Evolutionary conservation across 2,329 filamentous ascomycete species (phyloP), one percentile per base, ranked within the genome.

Genomic region (Didymella segeticola): DNA sequence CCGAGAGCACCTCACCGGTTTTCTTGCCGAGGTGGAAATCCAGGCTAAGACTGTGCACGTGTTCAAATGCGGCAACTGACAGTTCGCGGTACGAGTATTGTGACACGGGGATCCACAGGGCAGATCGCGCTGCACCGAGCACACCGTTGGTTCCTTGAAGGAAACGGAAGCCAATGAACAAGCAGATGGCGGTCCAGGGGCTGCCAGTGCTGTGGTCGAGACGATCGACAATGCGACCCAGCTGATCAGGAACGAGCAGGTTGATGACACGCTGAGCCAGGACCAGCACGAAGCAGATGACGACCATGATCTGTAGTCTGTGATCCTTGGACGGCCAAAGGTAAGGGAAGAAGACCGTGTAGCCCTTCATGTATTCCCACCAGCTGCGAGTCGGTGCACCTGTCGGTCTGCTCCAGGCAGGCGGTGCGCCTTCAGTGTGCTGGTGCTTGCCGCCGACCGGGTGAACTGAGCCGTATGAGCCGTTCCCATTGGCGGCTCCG

Each of bases 11-110:
- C 76, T 99, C 95, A 58, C 95, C 95, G 0, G 95, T 99, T 69
- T 93, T 91, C 78, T 99, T 99, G 46, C 91, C 92, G 3, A 98
- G 84, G 71, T 99, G 95, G 69, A 99, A 99, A 73, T 98, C 95
- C 61, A 98, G 83, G 74, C 93, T 97, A 27, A 99, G 86, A 43
- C 89, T 89, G 75, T 99, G 95, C 19, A 99, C 95, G 73, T 99
- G 95, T 77, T 98, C 93, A 71, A 99, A 99, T 10, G 93, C 91
- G 14, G 95, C 93, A 2, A 95, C 95, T 5, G 93, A 96, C 53
- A 99, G 83, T 60, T 95, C 91, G 69, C 91, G 89, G 76, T 97
- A 99, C 0, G 93, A 96, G 74, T 98, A 96, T 74, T 99, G 95
- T 29, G 93, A 91, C 52, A 99, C 92, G 0, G 95, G 93, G 43